Percentiles rank a stretch among this genome's conserved stretches.
Evolutionary conservation across 768 basidiomycete species (phyloP).

Genomic region (Auricularia auricula-judae): DNA sequence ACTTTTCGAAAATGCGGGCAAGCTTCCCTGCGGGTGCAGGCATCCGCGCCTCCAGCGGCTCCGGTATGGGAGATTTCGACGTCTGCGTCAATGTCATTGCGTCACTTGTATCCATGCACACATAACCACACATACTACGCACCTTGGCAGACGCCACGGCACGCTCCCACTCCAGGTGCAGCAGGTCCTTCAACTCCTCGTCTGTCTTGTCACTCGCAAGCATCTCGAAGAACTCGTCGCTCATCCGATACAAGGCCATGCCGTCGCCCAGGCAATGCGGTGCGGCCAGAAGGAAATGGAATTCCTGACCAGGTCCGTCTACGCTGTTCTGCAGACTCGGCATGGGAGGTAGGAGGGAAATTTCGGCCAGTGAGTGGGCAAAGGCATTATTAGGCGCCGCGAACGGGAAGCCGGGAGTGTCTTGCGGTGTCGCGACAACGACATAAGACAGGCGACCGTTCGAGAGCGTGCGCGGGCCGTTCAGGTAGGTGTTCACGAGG

Average conservation of each 20-base stretch:
- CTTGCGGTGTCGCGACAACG: slow-evolving; percentile 18
- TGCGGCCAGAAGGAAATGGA: slow-evolving; percentile 60
- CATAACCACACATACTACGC: neutral
- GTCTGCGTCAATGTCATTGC: neutral
- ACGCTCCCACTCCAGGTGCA: slow-evolving; percentile 22
- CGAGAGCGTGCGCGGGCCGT: slow-evolving; percentile 65
- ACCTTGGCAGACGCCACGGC: neutral
- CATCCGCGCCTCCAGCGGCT: slow-evolving; percentile 41
- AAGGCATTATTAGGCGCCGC: neutral
- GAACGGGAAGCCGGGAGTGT: slow-evolving; percentile 2
- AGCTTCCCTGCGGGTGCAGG: slow-evolving; percentile 22
- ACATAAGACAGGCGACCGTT: slow-evolving; percentile 57
- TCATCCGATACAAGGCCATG: slow-evolving; percentile 73
- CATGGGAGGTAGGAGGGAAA: neutral
- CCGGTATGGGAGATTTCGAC: slow-evolving; percentile 19
- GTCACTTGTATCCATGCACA: too few species aligned
- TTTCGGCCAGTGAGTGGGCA: neutral
- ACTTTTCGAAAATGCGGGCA: slow-evolving; percentile 36
- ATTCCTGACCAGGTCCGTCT: slow-evolving; percentile 22
- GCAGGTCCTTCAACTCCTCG: slow-evolving; percentile 4
- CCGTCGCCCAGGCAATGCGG: slow-evolving; percentile 82
- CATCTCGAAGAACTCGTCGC: slow-evolving; percentile 70
- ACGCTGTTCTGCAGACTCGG: slow-evolving; percentile 1
- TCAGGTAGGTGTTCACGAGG: slow-evolving; percentile 60
- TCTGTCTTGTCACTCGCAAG: slow-evolving; percentile 19